Conservation (phyloP, 31 red algal genomes). For the Porphyra umbilicalis region DNA sequence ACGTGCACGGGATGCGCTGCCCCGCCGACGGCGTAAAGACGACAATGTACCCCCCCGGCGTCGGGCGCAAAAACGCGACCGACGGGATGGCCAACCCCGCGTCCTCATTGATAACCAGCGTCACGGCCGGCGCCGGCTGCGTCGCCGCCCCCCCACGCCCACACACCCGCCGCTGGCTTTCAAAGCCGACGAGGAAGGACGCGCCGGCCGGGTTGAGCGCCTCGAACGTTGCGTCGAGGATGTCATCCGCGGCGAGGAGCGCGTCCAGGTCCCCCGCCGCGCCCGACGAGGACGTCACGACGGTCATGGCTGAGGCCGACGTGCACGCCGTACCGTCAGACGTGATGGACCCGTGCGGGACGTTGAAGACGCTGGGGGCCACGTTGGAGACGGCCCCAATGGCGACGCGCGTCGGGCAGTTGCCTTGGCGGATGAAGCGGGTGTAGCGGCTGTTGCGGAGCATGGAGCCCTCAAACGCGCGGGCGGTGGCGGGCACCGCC, state of each 20-base stretch:
- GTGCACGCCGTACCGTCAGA: constrained; percentile 40
- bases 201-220: constrained; percentile 30
- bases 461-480: neutral
- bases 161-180: constrained; percentile 30
- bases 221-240: constrained; percentile 1
- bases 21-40: neutral
- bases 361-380: constrained; percentile 20
- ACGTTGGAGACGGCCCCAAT: constrained; percentile 12
- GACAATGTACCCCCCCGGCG: neutral
- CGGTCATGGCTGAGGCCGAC: constrained; percentile 16
- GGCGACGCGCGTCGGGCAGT: constrained; percentile 15
- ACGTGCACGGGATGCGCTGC: neutral
- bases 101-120: neutral
- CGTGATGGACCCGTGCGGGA: constrained; percentile 34
- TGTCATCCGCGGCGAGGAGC: neutral
- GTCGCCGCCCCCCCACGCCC: neutral
- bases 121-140: neutral
- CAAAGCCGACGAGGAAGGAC: constrained; percentile 54
- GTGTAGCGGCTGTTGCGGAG: neutral
- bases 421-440: constrained; percentile 45
- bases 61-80: neutral
- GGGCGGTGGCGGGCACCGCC: too few species aligned
- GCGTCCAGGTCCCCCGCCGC: neutral
- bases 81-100: neutral
- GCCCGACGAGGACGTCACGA: constrained; percentile 4